Evolutionary conservation across 164 flowering plant species (phyloP).

Genomic region (Dillenia suffruticosa): DNA sequence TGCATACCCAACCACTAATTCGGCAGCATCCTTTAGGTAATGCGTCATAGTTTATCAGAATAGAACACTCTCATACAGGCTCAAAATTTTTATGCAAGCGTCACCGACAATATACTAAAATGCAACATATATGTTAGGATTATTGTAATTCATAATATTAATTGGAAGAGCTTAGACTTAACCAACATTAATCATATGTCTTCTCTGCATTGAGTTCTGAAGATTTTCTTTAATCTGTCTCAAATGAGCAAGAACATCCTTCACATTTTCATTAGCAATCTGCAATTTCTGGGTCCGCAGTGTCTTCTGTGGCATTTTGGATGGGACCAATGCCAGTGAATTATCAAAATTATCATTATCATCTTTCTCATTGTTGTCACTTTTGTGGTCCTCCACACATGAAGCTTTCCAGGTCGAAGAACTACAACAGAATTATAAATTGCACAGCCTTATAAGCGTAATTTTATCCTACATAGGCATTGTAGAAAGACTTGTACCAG

Average conservation of each 20-base stretch:
- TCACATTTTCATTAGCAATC: conserved; percentile 26
- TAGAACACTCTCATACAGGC: no score
- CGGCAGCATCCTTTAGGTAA: no score
- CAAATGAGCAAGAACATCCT: conserved; percentile 48
- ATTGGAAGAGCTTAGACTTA: no score
- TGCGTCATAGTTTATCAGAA: no score
- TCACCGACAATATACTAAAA: no score
- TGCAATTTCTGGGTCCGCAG: conserved; percentile 12
- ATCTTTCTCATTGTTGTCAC: conserved; percentile 5
- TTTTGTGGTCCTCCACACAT: conserved; percentile 6
- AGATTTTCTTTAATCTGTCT: conserved; percentile 45
- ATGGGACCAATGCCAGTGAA: conserved; percentile 47
- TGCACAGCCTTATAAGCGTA: neutral
- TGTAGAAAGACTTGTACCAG: neutral
- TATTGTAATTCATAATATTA: no score
- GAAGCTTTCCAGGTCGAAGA: conserved; percentile 14
- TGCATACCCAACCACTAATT: no score
- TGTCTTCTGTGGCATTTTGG: conserved; percentile 6
- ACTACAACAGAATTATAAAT: conserved; percentile 2
- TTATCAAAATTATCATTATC: conserved; percentile 25
- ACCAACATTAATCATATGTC: conserved; percentile 27
- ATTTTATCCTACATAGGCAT: no score
- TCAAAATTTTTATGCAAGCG: no score
- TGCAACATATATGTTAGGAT: no score
- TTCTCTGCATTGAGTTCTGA: conserved; percentile 40